Evolutionary conservation across 495 filamentous ascomycete genomes (phyloP).

Genomic region (Apodospora peruviana): DNA sequence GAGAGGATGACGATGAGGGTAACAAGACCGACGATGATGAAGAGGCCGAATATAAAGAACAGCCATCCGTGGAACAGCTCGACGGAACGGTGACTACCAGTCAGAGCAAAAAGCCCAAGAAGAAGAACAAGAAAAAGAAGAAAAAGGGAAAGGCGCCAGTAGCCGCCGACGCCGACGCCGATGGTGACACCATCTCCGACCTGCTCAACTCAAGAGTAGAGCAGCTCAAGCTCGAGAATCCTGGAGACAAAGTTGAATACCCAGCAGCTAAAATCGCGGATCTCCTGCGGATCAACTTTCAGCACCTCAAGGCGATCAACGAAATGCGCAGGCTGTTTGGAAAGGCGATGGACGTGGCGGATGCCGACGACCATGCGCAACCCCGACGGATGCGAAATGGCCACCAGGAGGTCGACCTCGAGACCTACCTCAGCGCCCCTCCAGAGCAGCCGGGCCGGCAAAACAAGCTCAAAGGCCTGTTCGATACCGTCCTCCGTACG

Average conservation of each 20-base stretch:
- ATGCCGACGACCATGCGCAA: conserved; percentile 44
- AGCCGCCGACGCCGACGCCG: conserved; percentile 7
- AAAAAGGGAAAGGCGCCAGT: conserved; percentile 43
- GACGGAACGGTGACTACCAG: conserved; percentile 13
- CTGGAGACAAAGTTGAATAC: conserved; percentile 5
- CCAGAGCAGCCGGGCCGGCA: conserved; percentile 53
- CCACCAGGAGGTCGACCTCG: conserved; percentile 59
- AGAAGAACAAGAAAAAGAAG: conserved; percentile 58
- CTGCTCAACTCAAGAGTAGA: conserved; percentile 71
- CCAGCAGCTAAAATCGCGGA: conserved; percentile 34
- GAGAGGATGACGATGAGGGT: conserved; percentile 34
- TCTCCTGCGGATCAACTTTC: conserved; percentile 70
- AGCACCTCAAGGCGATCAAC: conserved; percentile 77
- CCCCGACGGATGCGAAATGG: conserved; percentile 38
- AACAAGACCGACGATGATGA: conserved; percentile 41
- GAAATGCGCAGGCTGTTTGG: conserved; percentile 96
- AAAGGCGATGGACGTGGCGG: conserved; percentile 62
- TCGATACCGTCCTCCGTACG: conserved; percentile 61
- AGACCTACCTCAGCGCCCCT: conserved; percentile 53
- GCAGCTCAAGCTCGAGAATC: conserved; percentile 46
- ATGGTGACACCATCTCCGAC: conserved; percentile 15
- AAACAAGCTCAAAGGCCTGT: conserved; percentile 31
- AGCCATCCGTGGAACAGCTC: conserved; percentile 32
- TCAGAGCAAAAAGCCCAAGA: conserved; percentile 44
- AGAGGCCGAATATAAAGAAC: conserved; percentile 18